Evolutionary conservation across 2,329 filamentous ascomycete genomes (phyloP).

Genomic region (Aspergillus sp.): DNA sequence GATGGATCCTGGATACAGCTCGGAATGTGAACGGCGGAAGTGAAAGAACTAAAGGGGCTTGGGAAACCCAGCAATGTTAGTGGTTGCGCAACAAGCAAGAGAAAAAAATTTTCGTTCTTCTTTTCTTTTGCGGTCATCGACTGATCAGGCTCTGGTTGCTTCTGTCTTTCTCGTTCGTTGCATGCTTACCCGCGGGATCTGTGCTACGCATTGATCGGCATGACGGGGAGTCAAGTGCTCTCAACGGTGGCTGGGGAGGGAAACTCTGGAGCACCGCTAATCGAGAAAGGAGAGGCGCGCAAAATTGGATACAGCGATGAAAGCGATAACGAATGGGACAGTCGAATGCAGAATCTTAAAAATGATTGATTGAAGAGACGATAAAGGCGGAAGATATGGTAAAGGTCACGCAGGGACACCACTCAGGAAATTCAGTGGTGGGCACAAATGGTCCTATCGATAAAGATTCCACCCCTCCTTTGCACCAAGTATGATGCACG

Average conservation of each 20-base stretch:
- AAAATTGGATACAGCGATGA: slow-evolving; percentile 1
- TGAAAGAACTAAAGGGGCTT: slow-evolving; percentile 11
- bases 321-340: slow-evolving; percentile 5
- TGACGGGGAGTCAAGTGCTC: slow-evolving; percentile 9
- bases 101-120: slow-evolving; percentile 1
- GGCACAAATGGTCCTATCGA: slow-evolving; percentile 29
- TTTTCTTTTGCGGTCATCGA: slow-evolving; percentile 1
- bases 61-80: slow-evolving; percentile 11
- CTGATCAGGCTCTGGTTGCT: neutral
- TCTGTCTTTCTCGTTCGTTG: slow-evolving; percentile 3
- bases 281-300: slow-evolving; percentile 9
- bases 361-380: slow-evolving; percentile 8
- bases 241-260: slow-evolving; percentile 24
- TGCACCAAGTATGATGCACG: slow-evolving; percentile 3
- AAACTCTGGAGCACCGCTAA: slow-evolving; percentile 1
- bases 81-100: slow-evolving; percentile 5
- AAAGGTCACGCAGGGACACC: slow-evolving; percentile 30
- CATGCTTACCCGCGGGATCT: slow-evolving; percentile 12
- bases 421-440: slow-evolving; percentile 20
- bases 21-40: slow-evolving; percentile 22
- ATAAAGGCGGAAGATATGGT: neutral
- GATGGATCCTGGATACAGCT: slow-evolving; percentile 16
- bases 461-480: slow-evolving; percentile 31
- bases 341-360: neutral
- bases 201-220: slow-evolving; percentile 17